phyloP scores from a whole-genome alignment of 2,329 filamentous ascomycete genomes.

The Apiospora koreana region DNA sequence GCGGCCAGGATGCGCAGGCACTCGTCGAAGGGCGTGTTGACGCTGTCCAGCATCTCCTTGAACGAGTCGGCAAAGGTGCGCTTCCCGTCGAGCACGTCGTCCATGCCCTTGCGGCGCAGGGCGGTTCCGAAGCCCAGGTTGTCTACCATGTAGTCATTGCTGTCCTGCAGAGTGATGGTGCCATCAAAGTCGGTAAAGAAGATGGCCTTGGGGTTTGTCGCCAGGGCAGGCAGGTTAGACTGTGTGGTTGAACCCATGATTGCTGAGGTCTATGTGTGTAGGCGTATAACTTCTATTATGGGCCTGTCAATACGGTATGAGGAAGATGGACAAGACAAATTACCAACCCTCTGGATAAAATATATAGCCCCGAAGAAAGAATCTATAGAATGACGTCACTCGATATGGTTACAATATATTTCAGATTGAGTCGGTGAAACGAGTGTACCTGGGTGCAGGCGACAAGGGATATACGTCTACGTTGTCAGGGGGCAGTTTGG shows the following conservation, averaged over 20 bases:
- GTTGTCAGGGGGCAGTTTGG: not conserved
- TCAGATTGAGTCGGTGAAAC: not conserved
- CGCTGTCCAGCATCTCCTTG: slow-evolving; percentile 86
- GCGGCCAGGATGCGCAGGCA: slow-evolving; percentile 77
- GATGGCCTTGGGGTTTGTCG: slow-evolving; percentile 80
- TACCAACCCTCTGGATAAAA: not conserved
- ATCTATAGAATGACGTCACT: slow-evolving; percentile 9
- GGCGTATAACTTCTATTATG: not conserved
- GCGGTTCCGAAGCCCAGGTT: slow-evolving; percentile 81
- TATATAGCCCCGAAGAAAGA: not conserved
- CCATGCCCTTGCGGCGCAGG: slow-evolving; percentile 71
- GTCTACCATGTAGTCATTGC: slow-evolving; percentile 78
- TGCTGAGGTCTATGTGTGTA: not conserved
- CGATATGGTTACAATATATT: not conserved
- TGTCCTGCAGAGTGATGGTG: slow-evolving; percentile 78
- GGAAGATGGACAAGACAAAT: not conserved
- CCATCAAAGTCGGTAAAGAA: slow-evolving; percentile 99
- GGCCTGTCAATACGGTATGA: not conserved
- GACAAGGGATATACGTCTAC: not conserved
- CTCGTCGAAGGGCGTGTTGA: slow-evolving; percentile 76
- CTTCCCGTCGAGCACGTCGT: slow-evolving; percentile 71
- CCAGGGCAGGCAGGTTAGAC: slow-evolving; percentile 54
- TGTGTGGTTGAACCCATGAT: slow-evolving; percentile 7
- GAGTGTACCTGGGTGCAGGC: not conserved
- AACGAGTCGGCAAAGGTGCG: slow-evolving; percentile 84